Percentiles rank a stretch among this genome's conserved stretches.
Conservation (phyloP, 768 basidiomycete species). For the Termitomyces sp. region DNA sequence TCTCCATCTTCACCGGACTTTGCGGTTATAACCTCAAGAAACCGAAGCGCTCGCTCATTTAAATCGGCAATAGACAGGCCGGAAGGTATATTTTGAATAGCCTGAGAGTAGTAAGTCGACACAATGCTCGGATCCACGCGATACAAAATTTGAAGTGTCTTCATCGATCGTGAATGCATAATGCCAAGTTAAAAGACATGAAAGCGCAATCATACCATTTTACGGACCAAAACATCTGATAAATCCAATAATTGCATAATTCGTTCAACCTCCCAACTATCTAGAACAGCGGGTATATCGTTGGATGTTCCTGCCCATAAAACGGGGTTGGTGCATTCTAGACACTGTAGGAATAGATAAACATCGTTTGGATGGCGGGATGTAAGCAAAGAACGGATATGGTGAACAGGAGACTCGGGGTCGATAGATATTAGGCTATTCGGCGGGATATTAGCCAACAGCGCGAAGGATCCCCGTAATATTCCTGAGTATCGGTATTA, state of each 20-base stretch:
- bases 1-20: constrained; percentile 47
- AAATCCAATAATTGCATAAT: constrained; percentile 66
- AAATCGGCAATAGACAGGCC: constrained; percentile 27
- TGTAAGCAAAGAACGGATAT: constrained; percentile 52
- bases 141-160: constrained; percentile 59
- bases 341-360: constrained; percentile 61
- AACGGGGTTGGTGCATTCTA: constrained; percentile 49
- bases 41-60: constrained; percentile 36
- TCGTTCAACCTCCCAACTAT: constrained; percentile 68
- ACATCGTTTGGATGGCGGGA: constrained; percentile 55
- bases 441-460: constrained; percentile 24
- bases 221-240: constrained; percentile 50
- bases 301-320: constrained; percentile 65
- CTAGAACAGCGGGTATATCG: constrained; percentile 46
- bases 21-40: constrained; percentile 52
- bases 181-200: background rate
- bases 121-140: constrained; percentile 56
- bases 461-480: constrained; percentile 31
- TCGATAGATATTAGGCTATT: constrained; percentile 20
- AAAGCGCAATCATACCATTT: constrained; percentile 38
- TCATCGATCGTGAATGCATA: constrained; percentile 17
- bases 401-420: constrained; percentile 30
- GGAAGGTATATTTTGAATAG: constrained; percentile 30
- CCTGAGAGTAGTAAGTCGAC: constrained; percentile 44
- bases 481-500: constrained; percentile 19